These are phyloP conservation scores for Scortechinia acanthostroma DNA, from an alignment of 2,329 filamentous ascomycete genomes.

Conservation along the genomic window DNA sequence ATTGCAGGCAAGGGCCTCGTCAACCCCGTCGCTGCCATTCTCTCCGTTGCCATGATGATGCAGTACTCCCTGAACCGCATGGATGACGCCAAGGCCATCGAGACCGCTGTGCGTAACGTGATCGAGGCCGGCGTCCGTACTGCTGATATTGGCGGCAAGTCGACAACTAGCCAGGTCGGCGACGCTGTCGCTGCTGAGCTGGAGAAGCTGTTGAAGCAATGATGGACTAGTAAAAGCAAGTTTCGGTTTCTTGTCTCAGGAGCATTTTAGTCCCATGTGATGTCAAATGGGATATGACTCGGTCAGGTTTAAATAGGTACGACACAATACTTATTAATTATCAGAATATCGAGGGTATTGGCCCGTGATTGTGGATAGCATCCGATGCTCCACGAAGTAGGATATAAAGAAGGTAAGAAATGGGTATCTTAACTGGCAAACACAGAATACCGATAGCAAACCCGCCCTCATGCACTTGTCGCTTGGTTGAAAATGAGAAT, in stretches of 20 bases:
- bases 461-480: no score
- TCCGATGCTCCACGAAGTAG: not conserved
- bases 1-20: conserved; percentile 78
- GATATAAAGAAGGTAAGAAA: no score
- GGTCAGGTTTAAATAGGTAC: not conserved
- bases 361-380: not conserved
- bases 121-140: conserved; percentile 58
- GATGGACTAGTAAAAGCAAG: not conserved
- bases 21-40: conserved; percentile 66
- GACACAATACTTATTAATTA: not conserved
- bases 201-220: conserved; percentile 1
- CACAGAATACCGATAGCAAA: no score
- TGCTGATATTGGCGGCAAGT: conserved; percentile 53
- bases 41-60: conserved; percentile 69
- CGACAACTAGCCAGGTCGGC: conserved; percentile 57
- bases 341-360: not conserved
- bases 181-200: conserved; percentile 44
- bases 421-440: no score
- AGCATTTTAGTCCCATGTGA: no score
- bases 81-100: conserved; percentile 54
- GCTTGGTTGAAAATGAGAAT: no score
- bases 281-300: not conserved
- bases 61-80: conserved; percentile 62
- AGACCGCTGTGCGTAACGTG: conserved; percentile 54
- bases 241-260: not conserved